Evolutionary conservation across 108 stramenopile species (phyloP).

Genomic region (Cyclotella kingstonii): DNA sequence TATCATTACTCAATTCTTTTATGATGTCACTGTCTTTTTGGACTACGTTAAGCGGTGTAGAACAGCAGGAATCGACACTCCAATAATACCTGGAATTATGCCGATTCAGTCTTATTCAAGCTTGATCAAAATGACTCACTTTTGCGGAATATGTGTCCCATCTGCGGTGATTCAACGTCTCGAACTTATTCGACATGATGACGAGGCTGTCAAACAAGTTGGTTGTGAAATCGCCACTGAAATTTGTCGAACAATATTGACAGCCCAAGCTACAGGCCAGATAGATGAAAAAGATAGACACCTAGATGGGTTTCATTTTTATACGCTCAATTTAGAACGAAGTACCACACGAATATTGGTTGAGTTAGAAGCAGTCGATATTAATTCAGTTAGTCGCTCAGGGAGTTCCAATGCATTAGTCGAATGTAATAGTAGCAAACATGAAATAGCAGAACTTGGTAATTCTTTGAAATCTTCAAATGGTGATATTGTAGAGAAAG

Average conservation of each 20-base stretch:
- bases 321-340: slow-evolving; percentile 93
- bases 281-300: slow-evolving; percentile 23
- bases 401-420: slow-evolving; percentile 1
- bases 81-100: slow-evolving; percentile 94
- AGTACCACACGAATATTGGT: slow-evolving; percentile 76
- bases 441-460: background rate
- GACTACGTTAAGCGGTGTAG: slow-evolving; percentile 77
- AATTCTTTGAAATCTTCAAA: too few relatives aligned
- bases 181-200: slow-evolving; percentile 79
- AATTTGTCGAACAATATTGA: slow-evolving; percentile 68
- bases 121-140: slow-evolving; percentile 80
- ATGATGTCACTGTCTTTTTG: slow-evolving; percentile 80
- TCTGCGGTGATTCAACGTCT: slow-evolving; percentile 54
- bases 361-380: slow-evolving; percentile 49
- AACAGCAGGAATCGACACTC: slow-evolving; percentile 78
- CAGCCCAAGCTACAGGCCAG: slow-evolving; percentile 5
- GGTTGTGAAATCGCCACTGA: slow-evolving; percentile 87
- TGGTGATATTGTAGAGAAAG: background rate
- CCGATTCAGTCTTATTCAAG: slow-evolving; percentile 89
- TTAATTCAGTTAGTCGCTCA: slow-evolving; percentile 1
- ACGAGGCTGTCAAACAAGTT: slow-evolving; percentile 90
- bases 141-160: slow-evolving; percentile 81
- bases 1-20: slow-evolving; percentile 96
- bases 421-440: background rate
- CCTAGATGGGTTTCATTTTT: slow-evolving; percentile 90